Evolutionary conservation across 441 rosid genomes (phyloP).

Genomic region (Syzygium syzygioides): DNA sequence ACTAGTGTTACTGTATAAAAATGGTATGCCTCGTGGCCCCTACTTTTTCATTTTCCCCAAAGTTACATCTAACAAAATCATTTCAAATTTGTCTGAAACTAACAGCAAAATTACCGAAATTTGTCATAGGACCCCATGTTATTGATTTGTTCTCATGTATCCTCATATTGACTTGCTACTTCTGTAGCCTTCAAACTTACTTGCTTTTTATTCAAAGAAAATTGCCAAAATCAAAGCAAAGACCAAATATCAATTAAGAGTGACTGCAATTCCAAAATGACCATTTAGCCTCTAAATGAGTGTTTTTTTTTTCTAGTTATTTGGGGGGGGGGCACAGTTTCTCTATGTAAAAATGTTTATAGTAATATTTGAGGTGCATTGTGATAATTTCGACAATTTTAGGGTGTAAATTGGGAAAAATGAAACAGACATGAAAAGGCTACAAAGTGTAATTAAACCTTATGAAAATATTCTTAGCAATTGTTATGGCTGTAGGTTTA

Average conservation of each 20-base stretch:
- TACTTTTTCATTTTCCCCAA: not conserved
- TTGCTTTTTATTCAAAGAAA: not conserved
- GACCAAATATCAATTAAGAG: not conserved
- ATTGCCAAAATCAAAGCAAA: not conserved
- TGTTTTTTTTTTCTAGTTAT: not conserved
- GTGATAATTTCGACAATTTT: not conserved
- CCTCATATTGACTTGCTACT: not conserved
- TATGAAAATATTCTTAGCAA: not conserved
- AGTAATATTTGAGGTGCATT: not conserved
- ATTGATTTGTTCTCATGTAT: not conserved
- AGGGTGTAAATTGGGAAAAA: not conserved
- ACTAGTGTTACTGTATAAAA: not conserved
- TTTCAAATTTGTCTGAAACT: not conserved
- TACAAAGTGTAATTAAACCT: not conserved
- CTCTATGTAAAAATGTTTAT: not conserved
- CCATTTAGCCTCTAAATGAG: not conserved
- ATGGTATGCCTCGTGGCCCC: not conserved
- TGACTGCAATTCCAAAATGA: not conserved
- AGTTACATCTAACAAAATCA: not conserved
- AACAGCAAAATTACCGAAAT: not conserved
- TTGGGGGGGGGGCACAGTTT: not conserved
- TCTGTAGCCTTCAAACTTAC: not conserved
- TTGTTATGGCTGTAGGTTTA: constrained; percentile 13
- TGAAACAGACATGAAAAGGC: not conserved
- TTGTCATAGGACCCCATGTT: not conserved